Evolutionary conservation across 257 asterid genomes (phyloP).

Genomic region (Solanum tarapatanum): DNA sequence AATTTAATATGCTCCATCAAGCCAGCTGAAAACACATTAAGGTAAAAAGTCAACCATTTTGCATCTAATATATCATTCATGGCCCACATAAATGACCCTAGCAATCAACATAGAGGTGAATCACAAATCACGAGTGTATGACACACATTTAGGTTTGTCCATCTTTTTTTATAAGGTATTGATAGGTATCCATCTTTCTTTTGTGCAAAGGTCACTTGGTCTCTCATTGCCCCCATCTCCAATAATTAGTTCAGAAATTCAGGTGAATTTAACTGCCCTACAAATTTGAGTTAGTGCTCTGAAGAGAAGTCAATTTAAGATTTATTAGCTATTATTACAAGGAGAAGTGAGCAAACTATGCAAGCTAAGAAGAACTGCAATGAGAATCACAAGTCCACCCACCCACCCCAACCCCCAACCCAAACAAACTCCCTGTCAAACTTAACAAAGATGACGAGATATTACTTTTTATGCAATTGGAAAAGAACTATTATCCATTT

Average conservation of each 20-base stretch:
- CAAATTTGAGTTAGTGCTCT: neutral
- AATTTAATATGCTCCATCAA: constrained; percentile 56
- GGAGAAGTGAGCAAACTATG: neutral
- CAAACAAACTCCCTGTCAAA: neutral
- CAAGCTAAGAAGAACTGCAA: neutral
- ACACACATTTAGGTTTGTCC: neutral
- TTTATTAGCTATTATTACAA: neutral
- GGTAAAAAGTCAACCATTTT: neutral
- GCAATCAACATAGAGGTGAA: neutral
- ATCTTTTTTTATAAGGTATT: neutral
- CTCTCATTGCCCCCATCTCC: neutral
- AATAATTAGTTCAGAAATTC: neutral
- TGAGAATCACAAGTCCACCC: neutral
- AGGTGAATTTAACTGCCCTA: neutral
- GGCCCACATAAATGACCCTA: neutral
- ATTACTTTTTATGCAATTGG: neutral
- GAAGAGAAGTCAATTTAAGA: neutral
- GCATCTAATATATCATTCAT: neutral
- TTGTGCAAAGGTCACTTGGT: neutral
- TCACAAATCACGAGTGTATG: neutral
- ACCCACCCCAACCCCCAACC: neutral
- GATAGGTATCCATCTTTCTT: neutral
- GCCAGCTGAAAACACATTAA: constrained; percentile 42
- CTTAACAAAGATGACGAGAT: neutral
- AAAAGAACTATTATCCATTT: neutral